Conservation (phyloP, 2,329 filamentous ascomycete genomes). For the Cryphonectria japonica region DNA sequence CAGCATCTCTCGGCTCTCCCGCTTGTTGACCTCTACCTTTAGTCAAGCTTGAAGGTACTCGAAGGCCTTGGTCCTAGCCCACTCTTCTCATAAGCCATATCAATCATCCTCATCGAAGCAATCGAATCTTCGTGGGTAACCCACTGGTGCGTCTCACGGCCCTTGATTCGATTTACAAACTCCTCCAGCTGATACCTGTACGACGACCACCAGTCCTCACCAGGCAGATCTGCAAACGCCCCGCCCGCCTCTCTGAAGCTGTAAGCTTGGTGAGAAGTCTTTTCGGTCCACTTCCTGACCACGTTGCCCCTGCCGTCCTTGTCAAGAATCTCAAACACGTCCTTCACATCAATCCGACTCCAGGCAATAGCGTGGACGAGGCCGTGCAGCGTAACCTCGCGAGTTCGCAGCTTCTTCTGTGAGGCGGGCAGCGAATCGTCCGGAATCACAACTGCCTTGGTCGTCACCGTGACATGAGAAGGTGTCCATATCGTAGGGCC, state of each 20-base stretch:
- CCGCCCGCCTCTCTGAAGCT: slow-evolving; percentile 39
- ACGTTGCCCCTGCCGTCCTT: slow-evolving; percentile 26
- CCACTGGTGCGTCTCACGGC: slow-evolving; percentile 42
- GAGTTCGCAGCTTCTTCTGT: slow-evolving; percentile 34
- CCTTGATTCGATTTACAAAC: slow-evolving; percentile 50
- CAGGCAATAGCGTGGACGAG: slow-evolving; percentile 36
- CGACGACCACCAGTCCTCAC: slow-evolving; percentile 46
- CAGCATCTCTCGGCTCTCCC: too few species aligned
- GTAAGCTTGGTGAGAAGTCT: slow-evolving; percentile 39
- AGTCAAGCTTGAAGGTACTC: neutral
- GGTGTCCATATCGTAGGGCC: slow-evolving; percentile 30
- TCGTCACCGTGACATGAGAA: slow-evolving; percentile 33
- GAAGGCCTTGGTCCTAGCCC: slow-evolving; percentile 34
- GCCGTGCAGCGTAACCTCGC: slow-evolving; percentile 37
- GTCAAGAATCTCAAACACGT: slow-evolving; percentile 38
- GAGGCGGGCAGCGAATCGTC: slow-evolving; percentile 31
- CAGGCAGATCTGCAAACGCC: slow-evolving; percentile 31
- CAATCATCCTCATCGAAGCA: slow-evolving; percentile 44
- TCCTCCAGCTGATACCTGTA: slow-evolving; percentile 52
- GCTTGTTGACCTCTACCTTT: neutral
- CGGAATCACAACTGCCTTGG: slow-evolving; percentile 33
- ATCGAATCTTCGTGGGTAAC: slow-evolving; percentile 42
- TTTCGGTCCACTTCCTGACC: slow-evolving; percentile 33
- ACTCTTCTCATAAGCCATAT: slow-evolving; percentile 43
- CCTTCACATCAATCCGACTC: slow-evolving; percentile 43